These are phyloP conservation scores for Phytophthora sansomeana DNA, from an alignment of 352 stramenopile species.

Conservation along the genomic window DNA sequence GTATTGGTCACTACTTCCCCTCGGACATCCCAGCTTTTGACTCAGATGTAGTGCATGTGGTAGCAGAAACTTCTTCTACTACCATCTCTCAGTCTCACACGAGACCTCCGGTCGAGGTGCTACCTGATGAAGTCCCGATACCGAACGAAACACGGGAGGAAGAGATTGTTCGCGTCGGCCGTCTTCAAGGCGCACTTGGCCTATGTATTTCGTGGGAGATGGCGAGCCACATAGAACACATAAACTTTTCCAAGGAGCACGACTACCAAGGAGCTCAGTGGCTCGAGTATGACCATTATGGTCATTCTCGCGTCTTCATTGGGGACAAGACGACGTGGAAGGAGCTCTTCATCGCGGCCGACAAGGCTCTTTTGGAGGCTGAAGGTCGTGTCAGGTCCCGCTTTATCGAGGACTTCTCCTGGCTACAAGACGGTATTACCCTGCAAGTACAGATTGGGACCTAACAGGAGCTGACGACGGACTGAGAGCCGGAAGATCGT, in stretches of 20 bases:
- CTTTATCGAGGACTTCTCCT: neutral
- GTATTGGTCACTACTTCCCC: neutral
- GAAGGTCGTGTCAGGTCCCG: neutral
- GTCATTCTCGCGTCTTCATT: slow-evolving; percentile 5
- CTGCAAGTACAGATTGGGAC: neutral
- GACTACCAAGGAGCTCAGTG: neutral
- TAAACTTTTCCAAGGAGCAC: neutral
- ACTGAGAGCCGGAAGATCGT: too few species aligned
- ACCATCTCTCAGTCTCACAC: neutral
- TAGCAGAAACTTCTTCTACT: neutral
- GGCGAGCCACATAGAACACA: too few species aligned
- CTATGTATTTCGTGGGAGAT: too few species aligned
- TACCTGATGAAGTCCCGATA: neutral
- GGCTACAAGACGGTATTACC: neutral
- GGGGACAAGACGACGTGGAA: slow-evolving; percentile 3
- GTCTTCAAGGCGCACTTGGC: neutral
- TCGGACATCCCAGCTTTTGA: too few species aligned
- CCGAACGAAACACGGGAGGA: neutral
- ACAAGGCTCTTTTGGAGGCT: neutral
- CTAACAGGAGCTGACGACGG: too few species aligned
- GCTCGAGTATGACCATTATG: neutral
- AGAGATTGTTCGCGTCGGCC: neutral
- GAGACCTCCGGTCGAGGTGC: too few species aligned
- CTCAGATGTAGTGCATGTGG: neutral
- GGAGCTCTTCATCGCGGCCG: slow-evolving; percentile 7